phyloP scores from a whole-genome alignment of 257 asterid species.

The Solanum appendiculatum region DNA sequence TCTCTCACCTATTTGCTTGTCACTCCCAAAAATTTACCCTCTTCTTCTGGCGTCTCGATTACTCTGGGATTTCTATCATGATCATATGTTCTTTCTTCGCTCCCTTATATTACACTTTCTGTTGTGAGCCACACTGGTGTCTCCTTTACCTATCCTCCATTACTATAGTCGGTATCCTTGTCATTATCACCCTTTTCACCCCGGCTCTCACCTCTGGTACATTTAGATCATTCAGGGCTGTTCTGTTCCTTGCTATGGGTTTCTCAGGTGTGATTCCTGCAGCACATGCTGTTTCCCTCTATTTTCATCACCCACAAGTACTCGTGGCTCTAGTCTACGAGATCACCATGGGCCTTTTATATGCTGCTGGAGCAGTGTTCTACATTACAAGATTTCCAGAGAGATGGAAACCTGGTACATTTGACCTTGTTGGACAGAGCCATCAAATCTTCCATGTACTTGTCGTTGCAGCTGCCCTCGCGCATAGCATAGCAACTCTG shows the following conservation, averaged over 20 bases:
- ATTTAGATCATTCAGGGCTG: conserved; percentile 60
- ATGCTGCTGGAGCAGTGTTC: conserved; percentile 60
- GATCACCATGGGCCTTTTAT: conserved; percentile 65
- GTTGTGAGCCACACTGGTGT: conserved; percentile 49
- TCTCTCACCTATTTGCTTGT: conserved; percentile 86
- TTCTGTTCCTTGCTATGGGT: conserved; percentile 74
- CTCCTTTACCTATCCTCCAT: conserved; percentile 58
- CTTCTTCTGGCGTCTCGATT: conserved; percentile 96
- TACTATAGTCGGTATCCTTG: conserved; percentile 43
- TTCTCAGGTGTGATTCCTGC: conserved; percentile 89
- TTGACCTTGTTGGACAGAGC: conserved; percentile 88
- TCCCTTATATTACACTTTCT: conserved; percentile 69
- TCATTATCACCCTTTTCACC: conserved; percentile 51
- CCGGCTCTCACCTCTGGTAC: conserved; percentile 53
- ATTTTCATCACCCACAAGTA: conserved; percentile 40
- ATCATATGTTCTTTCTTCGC: conserved; percentile 77
- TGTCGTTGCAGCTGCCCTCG: conserved; percentile 74
- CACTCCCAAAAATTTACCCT: conserved; percentile 61
- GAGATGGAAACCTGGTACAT: conserved; percentile 81
- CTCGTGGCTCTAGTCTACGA: conserved; percentile 57
- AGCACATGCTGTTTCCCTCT: conserved; percentile 49
- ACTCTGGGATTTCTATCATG: conserved; percentile 80
- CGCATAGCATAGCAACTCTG: conserved; percentile 60
- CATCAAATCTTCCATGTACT: conserved; percentile 87
- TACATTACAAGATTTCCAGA: conserved; percentile 75